Conservation (phyloP, 2,329 filamentous ascomycete species). For the Emericellopsis atlantica region DNA sequence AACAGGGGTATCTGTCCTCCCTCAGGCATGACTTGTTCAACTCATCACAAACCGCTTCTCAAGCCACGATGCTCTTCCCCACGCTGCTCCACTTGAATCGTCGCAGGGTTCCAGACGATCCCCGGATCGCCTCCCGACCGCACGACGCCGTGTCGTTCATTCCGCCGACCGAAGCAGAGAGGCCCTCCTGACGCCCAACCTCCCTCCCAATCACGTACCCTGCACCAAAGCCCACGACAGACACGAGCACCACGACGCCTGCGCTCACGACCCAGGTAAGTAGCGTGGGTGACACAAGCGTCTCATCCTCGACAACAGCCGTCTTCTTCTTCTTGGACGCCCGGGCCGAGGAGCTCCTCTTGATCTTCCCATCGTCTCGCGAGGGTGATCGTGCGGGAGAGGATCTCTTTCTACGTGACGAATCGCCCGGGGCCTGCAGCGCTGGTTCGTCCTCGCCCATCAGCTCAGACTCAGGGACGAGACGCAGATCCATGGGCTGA, state of each 20-base stretch:
- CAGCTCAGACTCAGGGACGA: constrained; percentile 50
- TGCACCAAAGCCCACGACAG: constrained; percentile 56
- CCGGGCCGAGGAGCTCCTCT: constrained; percentile 32
- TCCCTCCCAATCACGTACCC: constrained; percentile 57
- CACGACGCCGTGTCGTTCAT: constrained; percentile 35
- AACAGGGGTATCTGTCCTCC: no score
- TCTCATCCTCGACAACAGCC: constrained; percentile 16
- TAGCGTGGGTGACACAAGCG: constrained; percentile 44
- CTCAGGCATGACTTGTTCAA: no score
- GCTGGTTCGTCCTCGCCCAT: constrained; percentile 21
- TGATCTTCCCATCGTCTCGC: constrained; percentile 20
- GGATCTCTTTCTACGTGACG: constrained; percentile 10
- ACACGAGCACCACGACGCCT: constrained; percentile 55
- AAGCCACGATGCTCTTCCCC: constrained; percentile 34
- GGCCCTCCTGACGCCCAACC: constrained; percentile 47
- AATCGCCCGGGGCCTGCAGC: constrained; percentile 5
- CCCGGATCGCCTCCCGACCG: constrained; percentile 39
- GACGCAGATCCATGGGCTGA: constrained; percentile 44
- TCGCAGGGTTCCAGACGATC: constrained; percentile 35
- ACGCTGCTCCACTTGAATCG: constrained; percentile 42
- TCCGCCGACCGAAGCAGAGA: constrained; percentile 21
- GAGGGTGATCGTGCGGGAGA: constrained; percentile 18
- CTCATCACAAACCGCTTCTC: background rate
- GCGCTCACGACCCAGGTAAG: constrained; percentile 54
- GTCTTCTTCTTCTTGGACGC: constrained; percentile 48